These are phyloP conservation scores for Exidia glandulosa DNA, from an alignment of 768 basidiomycete genomes.

Conservation along the genomic window DNA sequence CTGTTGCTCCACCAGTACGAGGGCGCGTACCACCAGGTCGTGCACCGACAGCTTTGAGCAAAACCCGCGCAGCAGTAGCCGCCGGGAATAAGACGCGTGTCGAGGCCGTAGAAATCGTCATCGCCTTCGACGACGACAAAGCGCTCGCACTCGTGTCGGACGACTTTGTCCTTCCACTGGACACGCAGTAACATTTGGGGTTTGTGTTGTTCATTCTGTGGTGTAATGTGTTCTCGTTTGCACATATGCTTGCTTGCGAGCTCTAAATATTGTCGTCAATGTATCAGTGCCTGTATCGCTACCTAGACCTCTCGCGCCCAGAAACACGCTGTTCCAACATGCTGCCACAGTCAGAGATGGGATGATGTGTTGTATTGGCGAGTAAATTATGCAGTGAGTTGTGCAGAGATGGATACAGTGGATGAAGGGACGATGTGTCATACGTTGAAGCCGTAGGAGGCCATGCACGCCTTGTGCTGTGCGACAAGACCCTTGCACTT, in stretches of 20 bases:
- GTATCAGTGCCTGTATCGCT: neutral
- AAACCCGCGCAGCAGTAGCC: too few relatives aligned
- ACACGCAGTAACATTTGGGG: neutral
- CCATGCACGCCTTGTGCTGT: conserved; percentile 86
- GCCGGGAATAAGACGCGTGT: too few relatives aligned
- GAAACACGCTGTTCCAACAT: too few relatives aligned
- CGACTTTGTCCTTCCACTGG: neutral
- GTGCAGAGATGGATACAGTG: neutral
- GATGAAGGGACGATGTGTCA: conserved; percentile 7
- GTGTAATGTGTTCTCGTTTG: too few relatives aligned
- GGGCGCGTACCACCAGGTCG: too few relatives aligned
- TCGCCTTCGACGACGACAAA: neutral
- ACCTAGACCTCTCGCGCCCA: neutral
- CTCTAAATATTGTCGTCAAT: neutral
- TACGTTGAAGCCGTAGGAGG: conserved; percentile 73
- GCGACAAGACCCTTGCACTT: conserved; percentile 74
- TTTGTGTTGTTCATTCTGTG: too few relatives aligned
- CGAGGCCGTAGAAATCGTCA: neutral
- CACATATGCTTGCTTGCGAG: neutral
- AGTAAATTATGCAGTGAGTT: neutral
- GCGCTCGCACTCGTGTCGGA: neutral
- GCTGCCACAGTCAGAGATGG: neutral
- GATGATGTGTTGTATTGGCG: neutral
- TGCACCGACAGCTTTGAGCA: too few relatives aligned
- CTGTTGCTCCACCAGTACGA: neutral